A percentile compares a stretch with the other conserved stretches of the same genome.
phyloP scores from a whole-genome alignment of 345 rosid species.

The Leavenworthia alabamica region DNA sequence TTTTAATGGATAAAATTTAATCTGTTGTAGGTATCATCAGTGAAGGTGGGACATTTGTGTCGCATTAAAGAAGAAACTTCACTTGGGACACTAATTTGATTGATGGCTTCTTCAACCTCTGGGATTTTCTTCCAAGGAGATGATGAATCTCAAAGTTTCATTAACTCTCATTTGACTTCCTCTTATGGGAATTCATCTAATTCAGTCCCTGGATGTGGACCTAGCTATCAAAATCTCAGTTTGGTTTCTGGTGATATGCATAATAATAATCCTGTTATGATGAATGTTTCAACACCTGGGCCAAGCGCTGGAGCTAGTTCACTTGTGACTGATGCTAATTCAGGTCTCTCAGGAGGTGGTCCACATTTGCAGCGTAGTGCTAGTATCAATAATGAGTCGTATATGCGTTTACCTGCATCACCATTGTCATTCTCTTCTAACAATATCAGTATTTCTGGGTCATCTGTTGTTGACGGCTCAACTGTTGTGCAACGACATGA shows the following conservation, averaged over 20 bases:
- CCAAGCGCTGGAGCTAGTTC: slow-evolving; percentile 95
- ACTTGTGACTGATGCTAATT: slow-evolving; percentile 91
- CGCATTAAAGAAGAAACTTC: slow-evolving; percentile 11
- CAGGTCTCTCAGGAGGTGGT: slow-evolving; percentile 74
- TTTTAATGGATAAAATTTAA: background rate
- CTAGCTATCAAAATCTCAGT: slow-evolving; percentile 59
- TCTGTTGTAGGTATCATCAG: slow-evolving; percentile 20
- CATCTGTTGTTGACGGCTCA: slow-evolving; percentile 80
- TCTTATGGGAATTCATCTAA: slow-evolving; percentile 76
- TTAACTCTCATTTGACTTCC: slow-evolving; percentile 78
- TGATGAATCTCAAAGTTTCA: slow-evolving; percentile 80
- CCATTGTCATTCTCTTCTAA: slow-evolving; percentile 95
- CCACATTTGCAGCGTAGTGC: slow-evolving; percentile 91
- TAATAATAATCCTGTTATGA: slow-evolving; percentile 68
- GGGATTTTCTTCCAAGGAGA: slow-evolving; percentile 96
- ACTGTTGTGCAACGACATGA: slow-evolving; percentile 73
- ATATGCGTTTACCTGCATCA: slow-evolving; percentile 91
- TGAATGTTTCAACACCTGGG: slow-evolving; percentile 80
- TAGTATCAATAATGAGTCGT: slow-evolving; percentile 85
- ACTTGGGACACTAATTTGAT: slow-evolving; percentile 70
- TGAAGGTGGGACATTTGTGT: slow-evolving; percentile 15
- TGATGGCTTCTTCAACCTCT: slow-evolving; percentile 82
- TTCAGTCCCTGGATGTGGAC: slow-evolving; percentile 71
- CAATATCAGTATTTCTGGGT: slow-evolving; percentile 80
- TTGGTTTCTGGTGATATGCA: slow-evolving; percentile 79